Evolutionary conservation across 2,329 filamentous ascomycete species (phyloP), one percentile per base, ranked within the genome.

Genomic region (Epichloe baconii): DNA sequence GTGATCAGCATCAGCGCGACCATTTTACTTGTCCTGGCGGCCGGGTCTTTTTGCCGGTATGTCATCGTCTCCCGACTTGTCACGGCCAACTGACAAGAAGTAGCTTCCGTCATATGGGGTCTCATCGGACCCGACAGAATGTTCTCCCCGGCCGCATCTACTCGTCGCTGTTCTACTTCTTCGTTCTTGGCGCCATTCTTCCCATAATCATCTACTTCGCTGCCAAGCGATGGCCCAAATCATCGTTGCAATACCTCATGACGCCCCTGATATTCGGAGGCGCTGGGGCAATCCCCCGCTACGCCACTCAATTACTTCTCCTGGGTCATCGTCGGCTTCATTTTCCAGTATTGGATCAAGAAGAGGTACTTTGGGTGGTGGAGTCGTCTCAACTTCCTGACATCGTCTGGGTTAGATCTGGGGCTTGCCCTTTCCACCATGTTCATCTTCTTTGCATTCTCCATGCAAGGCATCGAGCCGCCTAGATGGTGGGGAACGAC

Each of bases 281-380:
- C 21, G 72, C 76, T 6, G 74, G 72, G 1, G 56, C 68, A 36
- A 81, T 83, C 57, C 80, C 80, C 80, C 0, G 85, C 85, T 3
- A 85, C 83, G 0, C 83, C 84, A 0, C 75, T 88, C 53, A 87
- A 85, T 66, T 88, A 86, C 62, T 76, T 85, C 36, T 75, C 77
- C n/a, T 88, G 85, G 84, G 82, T 80, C 17, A 68, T 84, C 51
- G 80, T 88, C 3, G 85, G 85, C 34, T 80, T 79, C 57, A 55
- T 85, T 35, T 88, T 88, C 71, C 84, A 88, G 64, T 80, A 79
- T 63, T 74, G 71, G 60, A 77, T 88, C 61, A 80, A 81, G 64
- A 77, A 77, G 59, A 72, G 74, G 14, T 74, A 79, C 63, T 80
- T 79, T 55, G 75, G 69, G 31, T 88, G 85, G 85, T 88, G 85